Base-by-base conservation (phyloP, 1,139 yeast genomes). In the Starmera stellimalicola region DNA sequence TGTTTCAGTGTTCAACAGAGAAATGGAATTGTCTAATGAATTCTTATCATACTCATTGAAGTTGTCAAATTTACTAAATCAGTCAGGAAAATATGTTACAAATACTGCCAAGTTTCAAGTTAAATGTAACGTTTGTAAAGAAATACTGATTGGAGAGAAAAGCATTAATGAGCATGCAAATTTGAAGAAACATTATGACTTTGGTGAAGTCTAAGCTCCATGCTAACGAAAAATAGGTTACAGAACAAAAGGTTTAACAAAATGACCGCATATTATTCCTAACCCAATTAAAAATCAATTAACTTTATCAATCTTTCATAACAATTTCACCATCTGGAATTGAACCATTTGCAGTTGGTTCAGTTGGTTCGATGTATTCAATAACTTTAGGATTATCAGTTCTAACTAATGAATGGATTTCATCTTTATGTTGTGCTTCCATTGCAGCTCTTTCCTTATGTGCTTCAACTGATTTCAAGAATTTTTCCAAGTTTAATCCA, bases 401-500 rank as follows among this genome's bases (percentile, higher is more conserved):
- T 25, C 37, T 44, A 0, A 40, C 40, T 23, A 45, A 30, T 26
- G 16, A 26, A 28, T 42, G 41, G 30, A 47, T 37, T 28, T 48
- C 52, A 11, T 48, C 49, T 36, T 44, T 42, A 27, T 47, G 49
- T 27, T 37, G 20, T 17, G 33, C 41, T 31, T 47, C 50, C 12
- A 33, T 19, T 7, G 36, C 37, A 14, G 38, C 33, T 40, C 55
- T 39, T 34, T 34, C 29, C 29, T 48, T 49, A 36, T 44, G 43
- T 46, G 71, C 63, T 41, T 77, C 78, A 19, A 79, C 83, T 35
- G 73, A 66, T 37, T 67, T 65, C 48, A 79, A 55, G 52, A 76
- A 88, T 55, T 73, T 77, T 33, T 65, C 65, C 57, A 87, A 65
- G 54, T 84, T 79, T 19, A 70, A 64, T 3, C 97, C 97, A 1